Base-by-base conservation (phyloP, 768 basidiomycete species). In the Polyporus arcularius region DNA sequence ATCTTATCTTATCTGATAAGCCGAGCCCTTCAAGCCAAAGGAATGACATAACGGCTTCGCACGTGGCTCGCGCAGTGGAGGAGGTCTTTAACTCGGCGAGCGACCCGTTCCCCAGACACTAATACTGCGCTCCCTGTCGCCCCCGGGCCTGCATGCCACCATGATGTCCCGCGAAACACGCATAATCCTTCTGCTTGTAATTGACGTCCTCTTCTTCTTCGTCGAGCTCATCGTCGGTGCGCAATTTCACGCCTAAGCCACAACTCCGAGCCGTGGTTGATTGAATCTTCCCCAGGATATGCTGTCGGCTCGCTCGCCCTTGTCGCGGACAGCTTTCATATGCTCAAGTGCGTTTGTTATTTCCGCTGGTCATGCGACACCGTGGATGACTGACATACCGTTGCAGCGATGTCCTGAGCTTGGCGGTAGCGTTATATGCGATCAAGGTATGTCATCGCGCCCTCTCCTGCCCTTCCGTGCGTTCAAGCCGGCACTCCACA, bases 261-360 rank as follows among this genome's bases (percentile, higher is more conserved):
- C 46, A 4, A 43, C 21, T 7, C 28, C n/a, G n/a, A n/a, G 12
- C 21, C 9, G 9, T 12, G 14, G 18, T 26, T 48, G 46, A 48
- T 28, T 21, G 46, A 48, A 21, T 15, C 6, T 48, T 26, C 26
- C 10, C 18, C 67, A 90, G 94, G 96, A 43, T 96, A 96, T 87
- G 86, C 90, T n/a, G 94, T 97, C 57, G 94, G 94, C 32, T 96
- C 94, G 0, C 85, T 98, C 1, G 96, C 96, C 1, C 88, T 98
- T 55, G 88, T 99, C 49, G 96, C 96, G 8, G 96, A 98, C 77
- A 91, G 90, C 65, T 98, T 98, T 75, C 96, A 98, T 77, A 98
- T 97, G 96, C 87, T 98, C 77, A 98, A 98, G 95, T 96, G 65
- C 62, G 88, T 76, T 46, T 21, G 15, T 52, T 14, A 53, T 21